phyloP scores from a whole-genome alignment of 495 filamentous ascomycete species.

The Penicillium desertorum region DNA sequence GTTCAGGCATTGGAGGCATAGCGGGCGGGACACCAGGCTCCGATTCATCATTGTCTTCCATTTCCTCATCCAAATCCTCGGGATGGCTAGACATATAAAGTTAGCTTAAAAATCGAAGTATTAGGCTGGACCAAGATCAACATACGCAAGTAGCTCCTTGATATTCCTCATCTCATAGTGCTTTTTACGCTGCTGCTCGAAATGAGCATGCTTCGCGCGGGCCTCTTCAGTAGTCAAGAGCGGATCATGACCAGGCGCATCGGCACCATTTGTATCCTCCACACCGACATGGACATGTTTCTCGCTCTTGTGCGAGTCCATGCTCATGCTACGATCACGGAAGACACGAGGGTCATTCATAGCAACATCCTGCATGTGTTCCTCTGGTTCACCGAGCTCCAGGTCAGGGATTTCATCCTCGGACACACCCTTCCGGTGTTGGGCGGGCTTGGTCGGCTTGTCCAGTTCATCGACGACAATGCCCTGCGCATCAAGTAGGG shows the following conservation, averaged over 20 bases:
- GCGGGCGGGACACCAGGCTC: conserved; percentile 31
- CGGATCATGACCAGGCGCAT: conserved; percentile 53
- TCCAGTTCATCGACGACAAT: conserved; percentile 74
- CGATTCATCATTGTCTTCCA: conserved; percentile 51
- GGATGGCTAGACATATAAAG: conserved; percentile 39
- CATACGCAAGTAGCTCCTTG: conserved; percentile 79
- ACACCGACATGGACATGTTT: conserved; percentile 78
- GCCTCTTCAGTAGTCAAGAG: conserved; percentile 72
- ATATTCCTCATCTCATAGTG: conserved; percentile 99
- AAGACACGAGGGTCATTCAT: conserved; percentile 40
- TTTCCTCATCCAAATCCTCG: conserved; percentile 50
- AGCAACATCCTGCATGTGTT: conserved; percentile 40
- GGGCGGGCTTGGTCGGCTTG: conserved; percentile 37
- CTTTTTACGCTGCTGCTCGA: conserved; percentile 86
- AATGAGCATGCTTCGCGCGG: conserved; percentile 81
- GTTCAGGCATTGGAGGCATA: conserved; percentile 38
- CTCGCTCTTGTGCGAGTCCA: conserved; percentile 55
- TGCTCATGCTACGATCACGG: conserved; percentile 49
- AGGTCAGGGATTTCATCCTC: conserved; percentile 88
- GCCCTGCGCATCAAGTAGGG: conserved; percentile 55
- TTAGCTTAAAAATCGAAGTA: conserved; percentile 13
- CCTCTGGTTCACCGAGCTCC: conserved; percentile 93
- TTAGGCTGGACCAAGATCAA: conserved; percentile 6
- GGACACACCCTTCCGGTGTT: conserved; percentile 39
- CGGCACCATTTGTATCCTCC: conserved; percentile 52